Evolutionary conservation across 495 filamentous ascomycete species (phyloP), one percentile per base, ranked within the genome.

Genomic region (Bacidia rubella): DNA sequence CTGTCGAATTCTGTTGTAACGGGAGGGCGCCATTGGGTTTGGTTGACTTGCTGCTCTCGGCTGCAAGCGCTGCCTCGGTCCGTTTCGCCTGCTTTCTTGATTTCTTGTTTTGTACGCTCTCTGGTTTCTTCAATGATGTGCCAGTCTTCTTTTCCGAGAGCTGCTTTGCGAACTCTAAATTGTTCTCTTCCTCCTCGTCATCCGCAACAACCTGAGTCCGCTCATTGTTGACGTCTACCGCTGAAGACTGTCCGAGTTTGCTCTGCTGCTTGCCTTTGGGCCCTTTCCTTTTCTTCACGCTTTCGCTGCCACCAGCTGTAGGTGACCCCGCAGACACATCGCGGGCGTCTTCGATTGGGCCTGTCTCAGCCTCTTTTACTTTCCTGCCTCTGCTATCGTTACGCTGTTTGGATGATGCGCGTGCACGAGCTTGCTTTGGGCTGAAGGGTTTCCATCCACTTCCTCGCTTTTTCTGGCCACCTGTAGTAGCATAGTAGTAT

Each of bases 131-230:
- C 45, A 80, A 63, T 19, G 74, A 66, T 40, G 76, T 77, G 26
- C 83, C 83, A 47, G 78, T 68, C 67, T 85, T 86, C 53, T 82
- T 66, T 35, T 70, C 79, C 35, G 76, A 69, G 47, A 87, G 66
- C 60, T 85, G 82, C 51, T 78, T 77, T 12, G 85, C 85, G 65
- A 90, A 85, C 57, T 86, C 85, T 52, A 74, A 73, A 61, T 82
- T 73, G 35, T 81, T 75, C 19, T 73, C 70, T 46, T 76, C 63
- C 56, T 72, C 73, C 47, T 46, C 51, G 2, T 35, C 19, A 2
- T 15, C 24, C 3, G 20, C 32, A 12, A 44, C n/a, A 11, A 52
- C 52, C 22, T 35, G 29, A 7, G 7, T 15, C 15, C 7, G 15
- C 22, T 45, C 39, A 40, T 50, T 23, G 49, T 19, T 49, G 11